Percentiles rank a stretch among this genome's conserved stretches.
Conservation (phyloP, 257 asterid genomes). For the Lycium ferocissimum region DNA sequence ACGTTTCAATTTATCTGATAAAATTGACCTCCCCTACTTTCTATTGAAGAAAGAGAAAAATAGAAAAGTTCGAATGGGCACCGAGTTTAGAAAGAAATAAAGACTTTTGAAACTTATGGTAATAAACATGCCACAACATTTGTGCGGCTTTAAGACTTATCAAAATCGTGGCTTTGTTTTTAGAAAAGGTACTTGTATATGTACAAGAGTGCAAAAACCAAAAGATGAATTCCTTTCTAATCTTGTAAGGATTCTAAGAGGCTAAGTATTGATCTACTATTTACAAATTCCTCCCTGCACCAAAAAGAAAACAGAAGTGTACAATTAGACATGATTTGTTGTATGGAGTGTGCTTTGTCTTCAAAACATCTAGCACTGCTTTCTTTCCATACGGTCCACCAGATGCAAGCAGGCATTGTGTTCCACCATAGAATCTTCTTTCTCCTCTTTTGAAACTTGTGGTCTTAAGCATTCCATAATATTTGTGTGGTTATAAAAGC, state of each 20-base stretch:
- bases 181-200: background rate
- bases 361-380: background rate
- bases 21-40: background rate
- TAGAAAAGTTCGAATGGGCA: background rate
- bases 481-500: background rate
- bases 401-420: background rate
- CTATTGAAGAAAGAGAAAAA: constrained; percentile 6
- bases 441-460: background rate
- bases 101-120: background rate
- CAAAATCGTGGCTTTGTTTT: background rate
- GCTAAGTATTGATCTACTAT: background rate
- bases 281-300: constrained; percentile 1
- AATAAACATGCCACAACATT: background rate
- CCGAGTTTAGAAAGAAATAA: background rate
- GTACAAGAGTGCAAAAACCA: constrained; percentile 6
- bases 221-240: background rate
- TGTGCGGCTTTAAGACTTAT: background rate
- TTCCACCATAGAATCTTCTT: background rate
- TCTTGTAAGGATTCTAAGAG: background rate
- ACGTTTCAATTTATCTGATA: background rate
- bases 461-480: background rate
- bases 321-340: background rate
- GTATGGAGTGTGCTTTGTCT: background rate
- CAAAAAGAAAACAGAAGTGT: background rate
- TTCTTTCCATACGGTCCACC: background rate